phyloP scores from a whole-genome alignment of 805 yeast genomes.

The Yarrowia keelungensis region DNA sequence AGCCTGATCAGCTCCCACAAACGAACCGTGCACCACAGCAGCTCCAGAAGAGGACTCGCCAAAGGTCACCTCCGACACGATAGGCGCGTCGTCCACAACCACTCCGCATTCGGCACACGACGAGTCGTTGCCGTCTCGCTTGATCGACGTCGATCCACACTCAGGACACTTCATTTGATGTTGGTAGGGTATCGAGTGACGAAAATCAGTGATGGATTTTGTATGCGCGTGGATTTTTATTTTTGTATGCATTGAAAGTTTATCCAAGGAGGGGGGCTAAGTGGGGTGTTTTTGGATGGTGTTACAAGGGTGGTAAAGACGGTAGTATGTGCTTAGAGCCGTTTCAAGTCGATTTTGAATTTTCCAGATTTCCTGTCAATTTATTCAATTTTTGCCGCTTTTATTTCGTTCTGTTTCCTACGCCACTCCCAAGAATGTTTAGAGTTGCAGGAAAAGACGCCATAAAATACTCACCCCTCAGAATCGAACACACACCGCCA shows the following conservation, averaged over 20 bases:
- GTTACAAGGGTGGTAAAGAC: no score
- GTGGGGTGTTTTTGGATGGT: no score
- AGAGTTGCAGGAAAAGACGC: neutral
- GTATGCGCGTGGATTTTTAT: neutral
- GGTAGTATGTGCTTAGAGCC: no score
- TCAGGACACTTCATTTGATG: constrained; percentile 27
- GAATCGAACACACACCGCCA: neutral
- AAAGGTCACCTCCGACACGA: constrained; percentile 93
- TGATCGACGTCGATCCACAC: constrained; percentile 35
- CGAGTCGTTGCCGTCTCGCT: constrained; percentile 35
- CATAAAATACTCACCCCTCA: neutral
- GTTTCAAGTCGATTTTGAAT: no score
- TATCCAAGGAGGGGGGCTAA: neutral
- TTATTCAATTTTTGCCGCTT: no score
- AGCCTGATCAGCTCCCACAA: constrained; percentile 83
- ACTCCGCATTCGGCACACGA: constrained; percentile 80
- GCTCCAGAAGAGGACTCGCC: constrained; percentile 94
- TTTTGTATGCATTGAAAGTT: constrained; percentile 1
- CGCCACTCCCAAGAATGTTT: neutral
- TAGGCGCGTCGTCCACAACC: constrained; percentile 89
- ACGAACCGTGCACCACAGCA: constrained; percentile 94
- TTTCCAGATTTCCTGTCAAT: no score
- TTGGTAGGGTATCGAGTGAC: neutral
- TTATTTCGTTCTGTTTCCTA: neutral
- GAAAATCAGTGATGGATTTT: no score